Conservation (phyloP, 2,329 filamentous ascomycete species). For the Plenodomus tracheiphilus region DNA sequence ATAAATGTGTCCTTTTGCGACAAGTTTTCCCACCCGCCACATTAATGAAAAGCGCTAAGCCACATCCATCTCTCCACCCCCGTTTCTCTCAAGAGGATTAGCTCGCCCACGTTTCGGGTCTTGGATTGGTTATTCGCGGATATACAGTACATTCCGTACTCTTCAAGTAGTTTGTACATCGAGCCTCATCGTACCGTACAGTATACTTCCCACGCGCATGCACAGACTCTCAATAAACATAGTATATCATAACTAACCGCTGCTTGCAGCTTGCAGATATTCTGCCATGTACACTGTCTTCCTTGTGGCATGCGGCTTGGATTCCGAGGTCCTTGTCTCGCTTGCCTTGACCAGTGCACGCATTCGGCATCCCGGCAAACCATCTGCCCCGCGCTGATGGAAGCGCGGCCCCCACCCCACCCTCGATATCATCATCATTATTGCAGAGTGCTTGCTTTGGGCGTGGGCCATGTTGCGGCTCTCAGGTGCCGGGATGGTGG, state of each 20-base stretch:
- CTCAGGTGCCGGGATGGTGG: neutral
- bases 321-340: constrained; percentile 1
- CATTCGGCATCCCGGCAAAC: neutral
- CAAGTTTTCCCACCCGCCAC: constrained; percentile 5
- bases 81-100: neutral
- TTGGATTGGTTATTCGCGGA: neutral
- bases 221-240: no score
- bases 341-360: neutral
- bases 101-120: constrained; percentile 5
- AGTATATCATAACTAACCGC: no score
- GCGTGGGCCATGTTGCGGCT: constrained; percentile 2
- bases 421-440: constrained; percentile 9
- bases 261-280: neutral
- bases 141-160: no score
- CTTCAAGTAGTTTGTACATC: no score
- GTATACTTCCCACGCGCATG: no score
- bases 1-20: constrained; percentile 17
- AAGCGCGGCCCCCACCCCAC: constrained; percentile 8
- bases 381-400: constrained; percentile 4
- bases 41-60: constrained; percentile 3
- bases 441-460: no score
- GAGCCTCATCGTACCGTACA: no score
- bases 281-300: no score
- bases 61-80: no score
- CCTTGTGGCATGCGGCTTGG: constrained; percentile 3